Conservation (phyloP, 208 protist species). For the Trypanosoma lewisi region DNA sequence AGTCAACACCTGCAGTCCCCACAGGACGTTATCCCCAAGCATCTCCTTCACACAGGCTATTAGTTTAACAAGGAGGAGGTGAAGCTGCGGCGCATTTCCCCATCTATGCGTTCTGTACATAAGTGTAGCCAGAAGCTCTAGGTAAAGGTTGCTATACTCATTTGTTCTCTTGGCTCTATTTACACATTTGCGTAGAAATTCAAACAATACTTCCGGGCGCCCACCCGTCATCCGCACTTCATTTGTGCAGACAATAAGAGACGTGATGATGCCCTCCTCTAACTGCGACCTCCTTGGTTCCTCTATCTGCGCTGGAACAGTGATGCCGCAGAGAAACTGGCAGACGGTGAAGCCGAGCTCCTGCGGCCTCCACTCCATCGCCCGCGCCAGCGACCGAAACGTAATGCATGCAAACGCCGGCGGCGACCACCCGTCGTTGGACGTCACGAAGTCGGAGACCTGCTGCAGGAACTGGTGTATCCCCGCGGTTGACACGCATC, state of each 20-base stretch:
- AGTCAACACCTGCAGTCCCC: slow-evolving; percentile 33
- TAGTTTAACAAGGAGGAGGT: slow-evolving; percentile 41
- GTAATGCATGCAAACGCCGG: slow-evolving; percentile 44
- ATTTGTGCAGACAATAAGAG: slow-evolving; percentile 46
- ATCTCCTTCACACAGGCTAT: slow-evolving; percentile 15
- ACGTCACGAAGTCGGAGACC: slow-evolving; percentile 47
- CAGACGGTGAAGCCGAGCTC: slow-evolving; percentile 61
- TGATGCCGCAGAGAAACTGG: slow-evolving; percentile 42
- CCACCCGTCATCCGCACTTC: slow-evolving; percentile 59
- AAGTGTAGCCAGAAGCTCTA: slow-evolving; percentile 35
- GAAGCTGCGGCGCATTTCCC: slow-evolving; percentile 63
- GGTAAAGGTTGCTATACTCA: slow-evolving; percentile 1
- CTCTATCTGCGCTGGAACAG: slow-evolving; percentile 13
- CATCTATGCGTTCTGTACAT: slow-evolving; percentile 38
- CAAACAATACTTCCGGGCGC: slow-evolving; percentile 42
- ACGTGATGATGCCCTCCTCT: slow-evolving; percentile 46
- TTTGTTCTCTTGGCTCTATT: background rate
- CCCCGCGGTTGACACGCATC: slow-evolving; percentile 53
- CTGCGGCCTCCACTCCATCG: slow-evolving; percentile 64
- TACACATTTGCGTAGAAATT: slow-evolving; percentile 14
- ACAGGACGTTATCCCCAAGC: slow-evolving; percentile 9
- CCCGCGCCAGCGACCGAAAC: slow-evolving; percentile 45
- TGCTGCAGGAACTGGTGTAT: slow-evolving; percentile 45
- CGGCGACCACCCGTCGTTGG: slow-evolving; percentile 46
- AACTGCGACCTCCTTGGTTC: slow-evolving; percentile 19